These are phyloP conservation scores for Chrysoporthe puriensis DNA, from an alignment of 2,329 filamentous ascomycete species.

Conservation along the genomic window DNA sequence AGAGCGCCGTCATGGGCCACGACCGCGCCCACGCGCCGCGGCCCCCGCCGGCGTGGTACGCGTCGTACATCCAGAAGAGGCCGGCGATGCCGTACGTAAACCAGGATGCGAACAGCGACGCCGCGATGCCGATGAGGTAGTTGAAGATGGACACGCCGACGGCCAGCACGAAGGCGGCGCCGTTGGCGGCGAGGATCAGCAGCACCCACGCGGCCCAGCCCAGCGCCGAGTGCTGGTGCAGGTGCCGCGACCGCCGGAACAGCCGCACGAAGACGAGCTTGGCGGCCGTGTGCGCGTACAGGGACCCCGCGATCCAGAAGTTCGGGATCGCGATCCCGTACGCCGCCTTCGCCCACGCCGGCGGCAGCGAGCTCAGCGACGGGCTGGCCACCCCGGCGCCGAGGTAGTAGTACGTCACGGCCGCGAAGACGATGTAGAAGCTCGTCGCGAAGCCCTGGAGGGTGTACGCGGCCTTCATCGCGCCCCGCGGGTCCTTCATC, in stretches of 20 bases:
- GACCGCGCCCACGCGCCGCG: slow-evolving; percentile 42
- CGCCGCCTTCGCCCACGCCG: slow-evolving; percentile 52
- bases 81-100: slow-evolving; percentile 58
- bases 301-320: slow-evolving; percentile 51
- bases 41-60: slow-evolving; percentile 47
- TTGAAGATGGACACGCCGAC: slow-evolving; percentile 58
- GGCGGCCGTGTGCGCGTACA: slow-evolving; percentile 55
- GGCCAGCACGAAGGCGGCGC: slow-evolving; percentile 45
- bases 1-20: slow-evolving; percentile 44
- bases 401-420: slow-evolving; percentile 55
- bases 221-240: slow-evolving; percentile 50
- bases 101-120: slow-evolving; percentile 56
- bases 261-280: slow-evolving; percentile 56
- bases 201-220: slow-evolving; percentile 53
- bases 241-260: slow-evolving; percentile 49
- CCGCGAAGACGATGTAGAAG: slow-evolving; percentile 55
- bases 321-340: slow-evolving; percentile 56
- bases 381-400: slow-evolving; percentile 50
- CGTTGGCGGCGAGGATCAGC: slow-evolving; percentile 51
- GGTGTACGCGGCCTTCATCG: slow-evolving; percentile 54
- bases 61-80: slow-evolving; percentile 56
- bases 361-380: slow-evolving; percentile 50
- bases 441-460: slow-evolving; percentile 54
- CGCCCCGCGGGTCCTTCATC: slow-evolving; percentile 54
- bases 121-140: slow-evolving; percentile 55